phyloP scores from a whole-genome alignment of 1,284 basidiomycete genomes.

The Apiotrichum laibachii region DNA sequence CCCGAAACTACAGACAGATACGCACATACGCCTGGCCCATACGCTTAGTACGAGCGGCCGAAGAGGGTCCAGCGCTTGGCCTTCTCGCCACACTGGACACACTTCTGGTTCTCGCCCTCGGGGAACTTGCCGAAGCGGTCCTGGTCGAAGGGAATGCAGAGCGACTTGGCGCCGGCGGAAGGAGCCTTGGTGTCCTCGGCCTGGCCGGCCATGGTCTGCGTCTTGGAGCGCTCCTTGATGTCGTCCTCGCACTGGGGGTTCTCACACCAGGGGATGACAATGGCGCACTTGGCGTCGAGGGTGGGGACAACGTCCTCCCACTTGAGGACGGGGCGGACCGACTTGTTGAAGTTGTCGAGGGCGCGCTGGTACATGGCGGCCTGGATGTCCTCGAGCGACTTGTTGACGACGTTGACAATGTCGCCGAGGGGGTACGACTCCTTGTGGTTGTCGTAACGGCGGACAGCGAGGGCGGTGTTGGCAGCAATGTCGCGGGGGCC shows the following conservation, averaged over 20 bases:
- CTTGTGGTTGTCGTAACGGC: conserved; percentile 83
- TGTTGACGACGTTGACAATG: conserved; percentile 61
- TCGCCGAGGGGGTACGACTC: conserved; percentile 66
- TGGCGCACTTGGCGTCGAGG: conserved; percentile 83
- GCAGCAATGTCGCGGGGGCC: conserved; percentile 90
- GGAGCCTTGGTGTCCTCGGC: conserved; percentile 91
- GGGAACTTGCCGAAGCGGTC: conserved; percentile 63
- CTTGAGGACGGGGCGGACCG: conserved; percentile 69
- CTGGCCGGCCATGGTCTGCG: conserved; percentile 60
- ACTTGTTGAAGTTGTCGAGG: conserved; percentile 69
- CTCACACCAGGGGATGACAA: conserved; percentile 97
- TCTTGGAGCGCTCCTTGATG: conserved; percentile 88
- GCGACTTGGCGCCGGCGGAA: conserved; percentile 95
- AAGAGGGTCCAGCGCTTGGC: conserved; percentile 93
- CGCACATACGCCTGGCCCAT: conserved; percentile 1
- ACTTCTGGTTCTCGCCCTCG: conserved; percentile 75
- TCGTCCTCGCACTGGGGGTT: conserved; percentile 91
- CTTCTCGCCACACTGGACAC: conserved; percentile 75
- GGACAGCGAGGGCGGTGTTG: conserved; percentile 76
- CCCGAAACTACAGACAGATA: background rate
- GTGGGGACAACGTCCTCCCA: conserved; percentile 92
- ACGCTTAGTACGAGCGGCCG: conserved; percentile 56
- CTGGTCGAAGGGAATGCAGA: conserved; percentile 97
- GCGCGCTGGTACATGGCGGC: conserved; percentile 81
- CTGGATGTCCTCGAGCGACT: conserved; percentile 83